phyloP scores from a whole-genome alignment of 257 asterid genomes.

The Solanum ahanhuiri region DNA sequence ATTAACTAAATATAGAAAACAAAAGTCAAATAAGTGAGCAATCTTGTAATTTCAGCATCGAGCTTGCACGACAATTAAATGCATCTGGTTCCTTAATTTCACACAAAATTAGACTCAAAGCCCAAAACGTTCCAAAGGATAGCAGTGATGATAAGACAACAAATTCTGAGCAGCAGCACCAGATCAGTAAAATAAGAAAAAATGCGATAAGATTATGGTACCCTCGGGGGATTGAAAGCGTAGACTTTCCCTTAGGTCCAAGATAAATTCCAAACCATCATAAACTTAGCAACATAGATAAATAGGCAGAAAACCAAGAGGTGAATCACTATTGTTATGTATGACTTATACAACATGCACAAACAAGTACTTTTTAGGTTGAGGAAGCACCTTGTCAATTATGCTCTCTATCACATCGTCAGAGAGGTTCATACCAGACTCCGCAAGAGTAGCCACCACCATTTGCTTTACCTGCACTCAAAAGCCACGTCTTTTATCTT shows the following conservation, averaged over 20 bases:
- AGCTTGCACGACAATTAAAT: background rate
- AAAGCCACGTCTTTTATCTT: background rate
- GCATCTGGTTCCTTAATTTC: background rate
- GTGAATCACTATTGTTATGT: background rate
- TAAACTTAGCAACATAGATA: background rate
- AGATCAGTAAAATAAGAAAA: background rate
- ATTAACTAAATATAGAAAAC: background rate
- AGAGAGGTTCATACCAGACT: constrained; percentile 96
- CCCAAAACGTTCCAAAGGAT: too few relatives aligned
- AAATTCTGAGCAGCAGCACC: background rate
- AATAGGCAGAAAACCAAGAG: background rate
- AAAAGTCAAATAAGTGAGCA: background rate
- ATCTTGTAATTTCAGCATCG: background rate
- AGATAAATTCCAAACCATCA: background rate
- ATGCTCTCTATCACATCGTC: constrained; percentile 96
- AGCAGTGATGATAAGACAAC: background rate
- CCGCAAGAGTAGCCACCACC: constrained; percentile 98
- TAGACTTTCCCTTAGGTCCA: background rate
- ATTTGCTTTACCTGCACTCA: constrained; percentile 80
- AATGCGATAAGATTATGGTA: background rate
- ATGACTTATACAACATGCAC: background rate
- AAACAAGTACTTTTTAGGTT: background rate
- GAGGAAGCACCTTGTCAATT: constrained; percentile 69
- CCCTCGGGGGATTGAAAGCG: background rate
- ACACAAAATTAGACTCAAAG: background rate